Evolutionary conservation across 1,139 yeast genomes (phyloP).

Genomic region (Kluyveromyces marxianus): DNA sequence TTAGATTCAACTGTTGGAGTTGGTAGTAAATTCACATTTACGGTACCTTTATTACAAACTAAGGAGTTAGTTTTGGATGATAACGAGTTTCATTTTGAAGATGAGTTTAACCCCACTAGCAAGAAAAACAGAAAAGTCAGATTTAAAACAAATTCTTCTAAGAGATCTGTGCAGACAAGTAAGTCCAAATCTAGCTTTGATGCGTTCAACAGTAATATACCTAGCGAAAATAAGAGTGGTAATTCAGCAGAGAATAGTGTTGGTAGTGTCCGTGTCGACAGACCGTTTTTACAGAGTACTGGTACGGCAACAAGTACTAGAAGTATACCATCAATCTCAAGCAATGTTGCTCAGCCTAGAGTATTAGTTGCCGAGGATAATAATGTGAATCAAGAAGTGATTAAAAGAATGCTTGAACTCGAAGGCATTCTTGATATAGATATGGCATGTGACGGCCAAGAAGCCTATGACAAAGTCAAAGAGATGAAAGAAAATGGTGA

Average conservation of each 20-base stretch:
- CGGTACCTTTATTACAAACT: constrained; percentile 68
- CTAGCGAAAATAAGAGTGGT: not conserved
- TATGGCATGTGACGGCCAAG: constrained; percentile 84
- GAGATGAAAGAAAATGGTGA: constrained; percentile 35
- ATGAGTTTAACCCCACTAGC: constrained; percentile 39
- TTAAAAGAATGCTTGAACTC: constrained; percentile 69
- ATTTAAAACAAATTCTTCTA: constrained; percentile 29
- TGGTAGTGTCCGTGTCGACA: constrained; percentile 23
- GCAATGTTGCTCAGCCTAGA: constrained; percentile 31
- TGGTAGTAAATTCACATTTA: constrained; percentile 76
- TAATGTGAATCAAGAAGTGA: constrained; percentile 83
- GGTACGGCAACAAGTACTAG: constrained; percentile 35
- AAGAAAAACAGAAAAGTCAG: constrained; percentile 38
- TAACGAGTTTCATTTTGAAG: constrained; percentile 33
- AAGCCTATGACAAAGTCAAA: constrained; percentile 62
- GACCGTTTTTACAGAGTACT: constrained; percentile 33
- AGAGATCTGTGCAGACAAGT: constrained; percentile 14
- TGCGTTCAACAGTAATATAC: constrained; percentile 6
- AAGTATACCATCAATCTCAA: constrained; percentile 12
- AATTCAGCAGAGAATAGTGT: constrained; percentile 11
- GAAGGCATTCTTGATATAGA: constrained; percentile 70
- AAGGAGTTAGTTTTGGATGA: constrained; percentile 44
- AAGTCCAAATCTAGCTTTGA: constrained; percentile 9
- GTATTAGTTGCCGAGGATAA: constrained; percentile 95
- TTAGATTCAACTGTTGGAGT: constrained; percentile 61